These are phyloP conservation scores for Alternaria incomplexa DNA, from an alignment of 2,329 filamentous ascomycete species.

Conservation along the genomic window DNA sequence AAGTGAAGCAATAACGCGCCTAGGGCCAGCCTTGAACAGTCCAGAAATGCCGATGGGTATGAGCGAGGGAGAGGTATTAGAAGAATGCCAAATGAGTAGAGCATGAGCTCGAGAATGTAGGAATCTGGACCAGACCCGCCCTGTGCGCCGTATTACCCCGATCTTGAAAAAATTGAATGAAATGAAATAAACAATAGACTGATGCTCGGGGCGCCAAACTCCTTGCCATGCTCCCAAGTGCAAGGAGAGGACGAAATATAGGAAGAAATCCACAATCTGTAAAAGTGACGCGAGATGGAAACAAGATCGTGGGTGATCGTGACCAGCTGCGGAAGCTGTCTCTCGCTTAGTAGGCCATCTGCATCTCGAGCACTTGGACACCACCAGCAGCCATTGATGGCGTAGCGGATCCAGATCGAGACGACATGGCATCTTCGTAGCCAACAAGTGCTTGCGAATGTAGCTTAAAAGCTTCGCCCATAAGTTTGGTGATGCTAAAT, in stretches of 20 bases:
- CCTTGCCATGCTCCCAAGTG: constrained; percentile 45
- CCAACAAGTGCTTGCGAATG: constrained; percentile 93
- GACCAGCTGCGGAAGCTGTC: not conserved
- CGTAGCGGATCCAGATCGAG: constrained; percentile 52
- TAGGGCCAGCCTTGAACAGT: constrained; percentile 49
- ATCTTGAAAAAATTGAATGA: constrained; percentile 27
- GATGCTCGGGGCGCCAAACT: constrained; percentile 31
- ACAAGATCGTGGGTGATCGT: constrained; percentile 28
- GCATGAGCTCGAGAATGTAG: constrained; percentile 45
- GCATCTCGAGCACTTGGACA: constrained; percentile 52
- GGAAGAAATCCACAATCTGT: constrained; percentile 37
- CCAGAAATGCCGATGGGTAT: constrained; percentile 46
- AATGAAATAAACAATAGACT: constrained; percentile 16
- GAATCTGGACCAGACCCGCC: constrained; percentile 41
- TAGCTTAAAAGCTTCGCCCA: constrained; percentile 97
- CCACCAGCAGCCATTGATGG: constrained; percentile 50
- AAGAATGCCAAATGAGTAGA: constrained; percentile 38
- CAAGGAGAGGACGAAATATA: constrained; percentile 34
- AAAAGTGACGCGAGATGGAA: constrained; percentile 26
- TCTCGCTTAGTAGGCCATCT: constrained; percentile 48
- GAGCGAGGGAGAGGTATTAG: constrained; percentile 47
- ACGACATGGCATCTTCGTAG: constrained; percentile 80
- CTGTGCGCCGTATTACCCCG: constrained; percentile 43
- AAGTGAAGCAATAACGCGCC: constrained; percentile 36
- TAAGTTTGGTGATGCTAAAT: constrained; percentile 83